phyloP scores from a whole-genome alignment of 2,329 filamentous ascomycete genomes.

The Domatiomyces catenatus region DNA sequence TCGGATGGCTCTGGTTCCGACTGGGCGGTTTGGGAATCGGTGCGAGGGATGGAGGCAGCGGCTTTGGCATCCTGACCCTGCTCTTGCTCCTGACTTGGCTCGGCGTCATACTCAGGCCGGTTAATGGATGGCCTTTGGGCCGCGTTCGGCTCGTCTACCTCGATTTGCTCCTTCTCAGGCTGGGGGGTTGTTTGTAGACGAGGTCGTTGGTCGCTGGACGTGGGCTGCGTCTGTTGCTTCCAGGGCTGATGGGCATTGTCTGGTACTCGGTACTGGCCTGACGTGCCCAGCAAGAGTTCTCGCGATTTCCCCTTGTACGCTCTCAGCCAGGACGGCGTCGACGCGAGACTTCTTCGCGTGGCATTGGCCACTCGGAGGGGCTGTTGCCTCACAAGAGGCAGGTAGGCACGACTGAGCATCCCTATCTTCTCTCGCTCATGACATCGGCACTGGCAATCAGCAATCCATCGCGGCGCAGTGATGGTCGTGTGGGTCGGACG shows the following conservation, averaged over 20 bases:
- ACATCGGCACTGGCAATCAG: background rate
- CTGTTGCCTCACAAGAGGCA: background rate
- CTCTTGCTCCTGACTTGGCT: background rate
- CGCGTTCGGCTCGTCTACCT: background rate
- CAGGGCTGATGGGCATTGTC: background rate
- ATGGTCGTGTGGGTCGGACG: background rate
- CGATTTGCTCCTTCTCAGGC: background rate
- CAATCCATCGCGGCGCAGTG: background rate
- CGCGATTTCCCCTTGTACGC: background rate
- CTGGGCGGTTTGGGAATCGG: background rate
- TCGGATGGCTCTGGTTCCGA: background rate
- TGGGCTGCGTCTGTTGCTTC: background rate
- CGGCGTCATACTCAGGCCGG: background rate
- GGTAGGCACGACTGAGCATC: slow-evolving; percentile 1
- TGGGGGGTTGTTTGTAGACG: background rate
- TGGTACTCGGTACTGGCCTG: background rate
- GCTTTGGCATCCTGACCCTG: background rate
- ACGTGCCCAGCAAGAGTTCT: background rate
- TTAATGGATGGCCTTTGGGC: background rate
- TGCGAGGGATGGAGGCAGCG: background rate
- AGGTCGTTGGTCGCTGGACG: background rate
- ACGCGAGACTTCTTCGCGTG: background rate
- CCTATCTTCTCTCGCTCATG: background rate
- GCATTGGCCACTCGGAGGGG: background rate
- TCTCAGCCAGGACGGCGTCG: background rate